phyloP scores from a whole-genome alignment of 768 basidiomycete genomes.

The Sarcomyxa edulis region DNA sequence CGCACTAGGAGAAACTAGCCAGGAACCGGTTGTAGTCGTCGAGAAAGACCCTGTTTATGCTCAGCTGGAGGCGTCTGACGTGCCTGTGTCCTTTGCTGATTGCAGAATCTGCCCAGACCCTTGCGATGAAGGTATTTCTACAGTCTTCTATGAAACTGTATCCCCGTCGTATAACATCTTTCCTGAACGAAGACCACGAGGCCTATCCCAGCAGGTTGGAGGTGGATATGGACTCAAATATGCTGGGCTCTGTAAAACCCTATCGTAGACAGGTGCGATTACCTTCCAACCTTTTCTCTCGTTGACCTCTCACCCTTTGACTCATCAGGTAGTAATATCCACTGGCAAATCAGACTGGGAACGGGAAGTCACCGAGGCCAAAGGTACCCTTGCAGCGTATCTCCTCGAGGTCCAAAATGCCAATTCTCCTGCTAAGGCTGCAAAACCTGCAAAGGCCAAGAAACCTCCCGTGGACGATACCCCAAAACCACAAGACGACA shows the following conservation, averaged over 20 bases:
- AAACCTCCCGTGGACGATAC: too few species aligned
- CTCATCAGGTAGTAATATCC: constrained; percentile 73
- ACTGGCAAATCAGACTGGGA: constrained; percentile 91
- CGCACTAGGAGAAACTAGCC: constrained; percentile 32
- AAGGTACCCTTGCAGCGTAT: constrained; percentile 65
- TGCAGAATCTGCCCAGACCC: constrained; percentile 76
- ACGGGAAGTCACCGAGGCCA: constrained; percentile 67
- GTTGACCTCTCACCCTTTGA: too few species aligned
- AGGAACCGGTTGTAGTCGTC: too few species aligned
- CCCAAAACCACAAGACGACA: too few species aligned
- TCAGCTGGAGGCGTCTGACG: constrained; percentile 47
- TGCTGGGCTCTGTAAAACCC: constrained; percentile 84
- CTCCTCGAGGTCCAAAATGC: constrained; percentile 28
- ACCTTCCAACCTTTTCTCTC: neutral
- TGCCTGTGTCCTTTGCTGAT: constrained; percentile 63
- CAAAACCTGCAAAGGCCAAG: constrained; percentile 19
- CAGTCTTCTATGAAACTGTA: too few species aligned
- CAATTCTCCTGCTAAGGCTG: constrained; percentile 18
- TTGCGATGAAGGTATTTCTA: constrained; percentile 69
- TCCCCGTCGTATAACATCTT: too few species aligned
- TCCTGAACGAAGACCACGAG: constrained; percentile 78
- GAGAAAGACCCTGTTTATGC: constrained; percentile 37
- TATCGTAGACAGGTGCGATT: constrained; percentile 77
- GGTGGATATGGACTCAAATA: constrained; percentile 71
- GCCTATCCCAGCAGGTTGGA: constrained; percentile 70